A percentile compares a stretch with the other conserved stretches of the same genome.
Conservation (phyloP, 768 basidiomycete species). For the Paxillus involutus region DNA sequence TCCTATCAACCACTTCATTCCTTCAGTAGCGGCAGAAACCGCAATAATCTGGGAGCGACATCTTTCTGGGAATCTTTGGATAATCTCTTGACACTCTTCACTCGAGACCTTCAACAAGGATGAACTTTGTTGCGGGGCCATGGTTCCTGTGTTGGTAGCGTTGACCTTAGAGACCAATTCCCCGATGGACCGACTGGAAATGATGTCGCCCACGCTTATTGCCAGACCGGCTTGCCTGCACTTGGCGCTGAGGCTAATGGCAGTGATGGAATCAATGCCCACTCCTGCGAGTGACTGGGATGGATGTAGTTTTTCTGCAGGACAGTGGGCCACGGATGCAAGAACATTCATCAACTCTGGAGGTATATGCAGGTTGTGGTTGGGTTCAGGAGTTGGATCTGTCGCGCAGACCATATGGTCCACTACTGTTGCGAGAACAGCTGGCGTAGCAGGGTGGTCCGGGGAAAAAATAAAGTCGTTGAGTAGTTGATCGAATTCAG, state of each 20-base stretch:
- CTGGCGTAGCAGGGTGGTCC: conserved; percentile 10
- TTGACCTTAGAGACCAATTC: conserved; percentile 18
- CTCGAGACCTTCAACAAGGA: conserved; percentile 2
- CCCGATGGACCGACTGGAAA: conserved; percentile 38
- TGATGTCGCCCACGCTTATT: conserved; percentile 38
- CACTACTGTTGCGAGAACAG: not conserved
- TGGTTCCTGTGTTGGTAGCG: not conserved
- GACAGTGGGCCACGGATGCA: conserved; percentile 23
- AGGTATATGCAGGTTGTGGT: conserved; percentile 2
- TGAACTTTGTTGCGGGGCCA: not conserved
- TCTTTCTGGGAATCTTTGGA: conserved; percentile 13
- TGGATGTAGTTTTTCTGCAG: conserved; percentile 29
- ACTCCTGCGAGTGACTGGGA: conserved; percentile 39
- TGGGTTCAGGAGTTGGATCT: not conserved
- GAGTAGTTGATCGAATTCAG: conserved; percentile 20
- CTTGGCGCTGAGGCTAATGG: conserved; percentile 43
- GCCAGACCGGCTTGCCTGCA: conserved; percentile 37
- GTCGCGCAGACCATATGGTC: not conserved
- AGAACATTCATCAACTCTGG: conserved; percentile 7
- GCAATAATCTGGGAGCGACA: conserved; percentile 12
- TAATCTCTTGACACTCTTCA: conserved; percentile 13
- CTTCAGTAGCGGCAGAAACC: conserved; percentile 24
- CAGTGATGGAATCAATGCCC: conserved; percentile 51
- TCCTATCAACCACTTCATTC: conserved; percentile 39
- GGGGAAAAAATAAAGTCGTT: conserved; percentile 18